Base-by-base conservation (phyloP, 2,329 filamentous ascomycete species). In the Pseudogymnoascus sp. region DNA sequence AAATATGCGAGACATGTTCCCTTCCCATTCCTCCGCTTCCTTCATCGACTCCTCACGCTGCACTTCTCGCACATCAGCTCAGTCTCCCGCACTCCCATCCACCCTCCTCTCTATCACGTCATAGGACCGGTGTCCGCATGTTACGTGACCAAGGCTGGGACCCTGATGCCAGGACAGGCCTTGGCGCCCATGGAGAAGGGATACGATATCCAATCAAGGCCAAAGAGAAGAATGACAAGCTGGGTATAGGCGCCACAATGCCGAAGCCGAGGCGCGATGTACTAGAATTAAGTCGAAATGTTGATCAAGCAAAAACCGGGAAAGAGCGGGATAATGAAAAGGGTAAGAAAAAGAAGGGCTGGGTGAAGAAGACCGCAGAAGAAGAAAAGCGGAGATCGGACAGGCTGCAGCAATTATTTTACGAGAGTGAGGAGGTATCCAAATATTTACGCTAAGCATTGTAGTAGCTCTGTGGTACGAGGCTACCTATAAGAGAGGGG, bases 131-230 rank as follows among this genome's bases (percentile, higher is more conserved):
- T 0, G 77, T 92, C 5, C 78, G 82, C 4, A 84, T 89, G 28
- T 80, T 93, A 34, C 78, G 84, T 61, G 79, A 83, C 0, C 82
- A 89, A 64, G 89, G 89, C 28, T 93, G 89, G 85, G 87, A 93
- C 69, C 88, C 89, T 0, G 89, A 93, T 74, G 79, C 84, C 28
- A 79, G 91, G 2, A 75, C 78, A 14, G 93, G 93, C 0, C 79
- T 97, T 0, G 93, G 93, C 0, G 82, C 82, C 8, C 76, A 78
- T 1, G 87, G 89, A 0, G 77, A 81, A 70, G 93, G 93, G 2
- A 87, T 91, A 65, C 80, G 88, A 42, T 87, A 86, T 67, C 93
- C 93, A 0, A 80, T 97, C 66, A 91, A 91, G 72, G 78, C 84
- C 0, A 72, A 69, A 56, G 78, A 82, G 62, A 96, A 96, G 75